Evolutionary conservation across 371 early-diverging fungal species (phyloP).

Genomic region (Mortierella sp.): DNA sequence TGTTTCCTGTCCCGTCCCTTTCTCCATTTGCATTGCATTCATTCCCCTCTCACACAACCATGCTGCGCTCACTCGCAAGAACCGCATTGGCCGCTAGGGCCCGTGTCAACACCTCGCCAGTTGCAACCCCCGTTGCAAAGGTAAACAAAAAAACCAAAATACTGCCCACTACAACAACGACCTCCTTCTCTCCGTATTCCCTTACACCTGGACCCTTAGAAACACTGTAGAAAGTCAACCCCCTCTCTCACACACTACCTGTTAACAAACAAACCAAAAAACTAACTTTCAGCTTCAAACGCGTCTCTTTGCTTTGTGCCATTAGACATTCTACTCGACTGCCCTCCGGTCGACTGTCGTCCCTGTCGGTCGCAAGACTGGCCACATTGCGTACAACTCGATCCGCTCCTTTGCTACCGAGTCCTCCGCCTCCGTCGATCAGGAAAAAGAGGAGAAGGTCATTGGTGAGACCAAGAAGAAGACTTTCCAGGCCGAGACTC

Average conservation of each 20-base stretch:
- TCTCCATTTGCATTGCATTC: conserved; percentile 3
- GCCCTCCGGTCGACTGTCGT: conserved; percentile 37
- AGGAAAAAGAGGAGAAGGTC: conserved; percentile 41
- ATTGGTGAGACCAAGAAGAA: conserved; percentile 55
- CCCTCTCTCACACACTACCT: neutral
- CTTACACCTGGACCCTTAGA: neutral
- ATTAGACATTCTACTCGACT: conserved; percentile 40
- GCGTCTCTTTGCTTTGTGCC: neutral
- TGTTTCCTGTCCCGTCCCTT: neutral
- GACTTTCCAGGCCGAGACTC: conserved; percentile 87
- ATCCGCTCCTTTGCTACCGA: conserved; percentile 47
- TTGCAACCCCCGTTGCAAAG: conserved; percentile 25
- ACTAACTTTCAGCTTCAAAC: neutral
- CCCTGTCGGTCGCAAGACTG: conserved; percentile 32
- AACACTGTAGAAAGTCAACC: neutral
- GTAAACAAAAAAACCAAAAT: conserved; percentile 13
- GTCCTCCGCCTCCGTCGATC: conserved; percentile 26
- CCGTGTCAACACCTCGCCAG: conserved; percentile 13
- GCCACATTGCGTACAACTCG: conserved; percentile 19
- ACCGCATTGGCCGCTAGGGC: conserved; percentile 49
- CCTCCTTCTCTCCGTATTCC: neutral
- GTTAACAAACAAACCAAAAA: neutral
- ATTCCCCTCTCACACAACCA: conserved; percentile 10
- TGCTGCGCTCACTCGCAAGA: conserved; percentile 53
- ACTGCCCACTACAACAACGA: neutral